These are phyloP conservation scores for Neofusicoccum sp. DNA, from an alignment of 2,329 filamentous ascomycete species.

Conservation along the genomic window DNA sequence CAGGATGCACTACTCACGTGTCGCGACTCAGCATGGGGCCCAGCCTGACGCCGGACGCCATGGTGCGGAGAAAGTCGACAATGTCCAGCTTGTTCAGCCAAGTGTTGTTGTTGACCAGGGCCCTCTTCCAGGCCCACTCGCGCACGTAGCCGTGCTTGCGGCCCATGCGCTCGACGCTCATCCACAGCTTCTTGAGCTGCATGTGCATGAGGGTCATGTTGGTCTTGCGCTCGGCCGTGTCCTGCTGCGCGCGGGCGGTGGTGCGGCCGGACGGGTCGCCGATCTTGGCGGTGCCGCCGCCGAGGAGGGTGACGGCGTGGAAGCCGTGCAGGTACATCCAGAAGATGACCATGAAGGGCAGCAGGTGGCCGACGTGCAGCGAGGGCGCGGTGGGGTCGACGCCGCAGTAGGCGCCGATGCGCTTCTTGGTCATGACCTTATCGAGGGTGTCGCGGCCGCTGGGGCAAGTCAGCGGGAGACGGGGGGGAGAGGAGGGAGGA, in stretches of 20 bases:
- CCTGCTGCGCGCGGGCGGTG: slow-evolving; percentile 60
- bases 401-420: slow-evolving; percentile 76
- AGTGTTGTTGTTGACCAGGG: slow-evolving; percentile 76
- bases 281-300: slow-evolving; percentile 74
- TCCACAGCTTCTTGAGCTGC: slow-evolving; percentile 73
- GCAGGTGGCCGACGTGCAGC: slow-evolving; percentile 77
- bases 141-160: slow-evolving; percentile 65
- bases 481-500: not conserved
- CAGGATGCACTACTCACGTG: slow-evolving; percentile 61
- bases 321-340: slow-evolving; percentile 82
- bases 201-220: slow-evolving; percentile 70
- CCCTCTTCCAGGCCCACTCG: slow-evolving; percentile 67
- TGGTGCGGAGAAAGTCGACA: slow-evolving; percentile 71
- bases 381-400: slow-evolving; percentile 81
- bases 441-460: slow-evolving; percentile 59
- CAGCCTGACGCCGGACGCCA: slow-evolving; percentile 75
- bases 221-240: slow-evolving; percentile 56
- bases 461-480: slow-evolving; percentile 21
- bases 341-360: slow-evolving; percentile 81
- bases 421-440: slow-evolving; percentile 64
- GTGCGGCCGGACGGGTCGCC: slow-evolving; percentile 77
- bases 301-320: slow-evolving; percentile 67
- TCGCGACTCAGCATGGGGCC: slow-evolving; percentile 88
- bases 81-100: slow-evolving; percentile 78
- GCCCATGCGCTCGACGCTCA: slow-evolving; percentile 69